phyloP scores from a whole-genome alignment of 305 asterid genomes.

The Fraxinus platypoda region DNA sequence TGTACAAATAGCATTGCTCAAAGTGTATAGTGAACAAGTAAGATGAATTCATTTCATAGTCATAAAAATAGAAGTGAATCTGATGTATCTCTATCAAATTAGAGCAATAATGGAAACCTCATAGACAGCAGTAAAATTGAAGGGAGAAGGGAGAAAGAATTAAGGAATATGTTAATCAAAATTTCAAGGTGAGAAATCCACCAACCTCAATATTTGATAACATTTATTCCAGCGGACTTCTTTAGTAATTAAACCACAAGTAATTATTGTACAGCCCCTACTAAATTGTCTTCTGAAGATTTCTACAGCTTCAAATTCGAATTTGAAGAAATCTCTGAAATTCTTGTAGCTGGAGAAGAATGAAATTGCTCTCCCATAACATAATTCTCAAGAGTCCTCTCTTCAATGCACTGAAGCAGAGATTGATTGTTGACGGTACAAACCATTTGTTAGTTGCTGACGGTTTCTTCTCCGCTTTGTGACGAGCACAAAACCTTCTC shows the following conservation, averaged over 20 bases:
- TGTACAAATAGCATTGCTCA: background rate
- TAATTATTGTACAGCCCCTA: constrained; percentile 10
- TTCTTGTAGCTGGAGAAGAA: constrained; percentile 8
- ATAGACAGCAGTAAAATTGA: constrained; percentile 18
- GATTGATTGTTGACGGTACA: constrained; percentile 76
- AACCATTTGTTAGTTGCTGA: constrained; percentile 66
- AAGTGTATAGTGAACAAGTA: background rate
- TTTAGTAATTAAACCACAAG: constrained; percentile 4
- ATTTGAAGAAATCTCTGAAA: constrained; percentile 10
- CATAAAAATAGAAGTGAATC: constrained; percentile 4
- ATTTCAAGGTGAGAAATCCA: constrained; percentile 27
- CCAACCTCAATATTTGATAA: constrained; percentile 18
- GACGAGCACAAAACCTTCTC: constrained; percentile 92
- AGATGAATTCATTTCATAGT: background rate
- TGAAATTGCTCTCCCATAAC: constrained; percentile 9
- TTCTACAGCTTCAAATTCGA: constrained; percentile 14
- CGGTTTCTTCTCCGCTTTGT: constrained; percentile 81
- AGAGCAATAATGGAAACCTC: constrained; percentile 18
- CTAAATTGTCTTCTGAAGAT: constrained; percentile 15
- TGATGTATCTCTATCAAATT: constrained; percentile 23
- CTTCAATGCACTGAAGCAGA: constrained; percentile 82
- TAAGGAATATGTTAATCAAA: constrained; percentile 37
- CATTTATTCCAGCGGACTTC: constrained; percentile 19
- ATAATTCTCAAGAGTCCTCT: constrained; percentile 20
- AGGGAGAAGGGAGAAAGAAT: constrained; percentile 20